Percentiles rank a stretch among this genome's conserved stretches.
Conservation (phyloP, 495 filamentous ascomycete genomes). For the Aspergillus leporis region DNA sequence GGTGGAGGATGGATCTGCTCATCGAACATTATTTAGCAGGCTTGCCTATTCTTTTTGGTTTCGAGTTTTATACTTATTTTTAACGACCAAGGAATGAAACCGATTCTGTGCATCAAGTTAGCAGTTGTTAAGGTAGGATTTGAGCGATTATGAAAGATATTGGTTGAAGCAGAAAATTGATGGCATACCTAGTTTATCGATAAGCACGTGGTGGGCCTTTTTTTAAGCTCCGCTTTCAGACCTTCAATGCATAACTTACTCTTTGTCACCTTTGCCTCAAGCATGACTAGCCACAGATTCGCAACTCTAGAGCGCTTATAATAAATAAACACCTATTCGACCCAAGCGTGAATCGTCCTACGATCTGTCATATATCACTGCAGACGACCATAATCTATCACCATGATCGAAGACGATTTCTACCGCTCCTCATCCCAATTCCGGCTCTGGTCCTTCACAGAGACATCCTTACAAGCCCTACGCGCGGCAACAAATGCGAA, state of each 20-base stretch:
- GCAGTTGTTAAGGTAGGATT: too few species aligned
- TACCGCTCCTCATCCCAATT: constrained; percentile 93
- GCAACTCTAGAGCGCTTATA: background rate
- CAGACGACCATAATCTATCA: constrained; percentile 7
- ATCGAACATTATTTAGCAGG: constrained; percentile 6
- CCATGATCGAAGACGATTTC: constrained; percentile 79
- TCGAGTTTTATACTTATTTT: too few species aligned
- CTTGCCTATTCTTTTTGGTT: background rate
- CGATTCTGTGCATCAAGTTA: too few species aligned
- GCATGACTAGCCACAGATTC: background rate
- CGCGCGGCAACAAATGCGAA: constrained; percentile 74
- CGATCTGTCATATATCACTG: background rate
- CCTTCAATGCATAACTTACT: background rate
- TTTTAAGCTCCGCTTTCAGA: background rate
- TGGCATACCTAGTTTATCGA: constrained; percentile 20
- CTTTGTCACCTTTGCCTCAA: background rate
- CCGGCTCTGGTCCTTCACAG: constrained; percentile 90
- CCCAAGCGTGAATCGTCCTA: background rate
- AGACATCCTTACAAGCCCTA: constrained; percentile 63
- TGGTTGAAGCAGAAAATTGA: background rate
- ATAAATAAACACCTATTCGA: background rate
- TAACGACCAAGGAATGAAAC: too few species aligned
- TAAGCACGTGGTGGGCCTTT: constrained; percentile 28
- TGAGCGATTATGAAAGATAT: background rate
- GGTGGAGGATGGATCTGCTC: background rate